phyloP scores from a whole-genome alignment of 2,329 filamentous ascomycete species.

The Apiospora sp. region DNA sequence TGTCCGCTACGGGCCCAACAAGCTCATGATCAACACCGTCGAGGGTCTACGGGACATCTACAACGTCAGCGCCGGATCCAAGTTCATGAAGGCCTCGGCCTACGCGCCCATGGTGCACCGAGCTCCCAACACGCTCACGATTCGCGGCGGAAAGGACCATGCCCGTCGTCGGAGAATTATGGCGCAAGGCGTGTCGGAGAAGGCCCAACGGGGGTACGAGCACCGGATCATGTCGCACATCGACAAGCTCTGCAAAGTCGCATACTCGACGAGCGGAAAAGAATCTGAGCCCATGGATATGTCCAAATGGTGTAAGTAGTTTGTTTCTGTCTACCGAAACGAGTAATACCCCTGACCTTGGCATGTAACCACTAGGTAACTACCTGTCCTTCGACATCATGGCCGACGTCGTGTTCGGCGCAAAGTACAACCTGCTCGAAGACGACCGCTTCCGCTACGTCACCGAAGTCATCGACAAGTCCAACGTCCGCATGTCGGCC shows the following conservation, averaged over 20 bases:
- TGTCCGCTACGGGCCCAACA: constrained; percentile 29
- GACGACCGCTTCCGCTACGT: constrained; percentile 27
- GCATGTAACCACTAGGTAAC: constrained; percentile 24
- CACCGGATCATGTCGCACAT: constrained; percentile 25
- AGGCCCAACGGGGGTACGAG: constrained; percentile 24
- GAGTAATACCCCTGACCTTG: background rate
- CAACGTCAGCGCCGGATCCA: constrained; percentile 13
- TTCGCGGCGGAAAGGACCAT: constrained; percentile 27
- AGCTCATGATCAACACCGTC: constrained; percentile 27
- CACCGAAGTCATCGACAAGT: constrained; percentile 26
- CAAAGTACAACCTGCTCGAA: constrained; percentile 26
- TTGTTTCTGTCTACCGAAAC: background rate
- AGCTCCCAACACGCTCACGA: constrained; percentile 26
- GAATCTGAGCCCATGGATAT: constrained; percentile 27
- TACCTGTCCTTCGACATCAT: constrained; percentile 30
- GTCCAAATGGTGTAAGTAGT: constrained; percentile 27
- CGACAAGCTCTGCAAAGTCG: constrained; percentile 27
- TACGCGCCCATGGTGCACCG: constrained; percentile 25
- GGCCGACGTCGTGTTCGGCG: constrained; percentile 28
- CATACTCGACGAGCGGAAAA: background rate
- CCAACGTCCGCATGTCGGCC: constrained; percentile 28
- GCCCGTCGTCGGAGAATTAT: constrained; percentile 25
- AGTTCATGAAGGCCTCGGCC: constrained; percentile 25
- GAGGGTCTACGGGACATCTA: constrained; percentile 28
- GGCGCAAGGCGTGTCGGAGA: constrained; percentile 27